These are phyloP conservation scores for Ceratocystis eucalypticola DNA, from an alignment of 2,329 filamentous ascomycete genomes.

Conservation along the genomic window DNA sequence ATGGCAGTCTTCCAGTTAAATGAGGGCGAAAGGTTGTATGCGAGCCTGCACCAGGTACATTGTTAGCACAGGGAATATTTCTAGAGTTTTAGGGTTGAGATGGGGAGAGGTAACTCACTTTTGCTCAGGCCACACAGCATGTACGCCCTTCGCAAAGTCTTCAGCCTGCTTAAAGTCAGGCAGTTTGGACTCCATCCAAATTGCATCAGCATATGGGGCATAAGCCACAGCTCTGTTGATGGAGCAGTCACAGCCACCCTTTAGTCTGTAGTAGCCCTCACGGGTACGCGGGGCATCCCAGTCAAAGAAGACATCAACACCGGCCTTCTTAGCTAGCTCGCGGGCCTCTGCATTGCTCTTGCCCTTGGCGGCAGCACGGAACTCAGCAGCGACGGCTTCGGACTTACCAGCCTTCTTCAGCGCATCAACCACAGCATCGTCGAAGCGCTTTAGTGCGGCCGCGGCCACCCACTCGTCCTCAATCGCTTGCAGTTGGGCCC, in stretches of 20 bases:
- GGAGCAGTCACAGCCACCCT: conserved; percentile 82
- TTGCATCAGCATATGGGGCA: conserved; percentile 84
- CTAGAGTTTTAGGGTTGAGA: background rate
- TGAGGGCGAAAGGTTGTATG: conserved; percentile 94
- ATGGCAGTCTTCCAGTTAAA: conserved; percentile 99
- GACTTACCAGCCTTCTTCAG: conserved; percentile 56
- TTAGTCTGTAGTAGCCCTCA: conserved; percentile 88
- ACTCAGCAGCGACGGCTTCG: conserved; percentile 55
- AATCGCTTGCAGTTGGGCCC: conserved; percentile 70
- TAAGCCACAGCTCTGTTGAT: conserved; percentile 84
- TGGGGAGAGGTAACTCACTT: conserved; percentile 48
- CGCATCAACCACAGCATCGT: conserved; percentile 72
- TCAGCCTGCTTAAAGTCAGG: conserved; percentile 83
- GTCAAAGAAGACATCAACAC: conserved; percentile 77
- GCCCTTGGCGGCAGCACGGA: conserved; percentile 54
- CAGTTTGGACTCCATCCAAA: conserved; percentile 99
- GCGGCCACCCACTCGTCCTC: conserved; percentile 77
- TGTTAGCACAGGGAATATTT: conserved; percentile 20
- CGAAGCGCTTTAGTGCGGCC: conserved; percentile 75
- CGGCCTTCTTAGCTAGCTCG: conserved; percentile 57
- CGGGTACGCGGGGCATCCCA: conserved; percentile 89
- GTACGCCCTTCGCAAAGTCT: conserved; percentile 86
- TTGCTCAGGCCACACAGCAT: conserved; percentile 88
- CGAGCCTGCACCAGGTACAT: conserved; percentile 44
- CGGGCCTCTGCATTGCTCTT: conserved; percentile 77